These are phyloP conservation scores for Misopates orontium DNA, from an alignment of 257 asterid species.

Conservation along the genomic window DNA sequence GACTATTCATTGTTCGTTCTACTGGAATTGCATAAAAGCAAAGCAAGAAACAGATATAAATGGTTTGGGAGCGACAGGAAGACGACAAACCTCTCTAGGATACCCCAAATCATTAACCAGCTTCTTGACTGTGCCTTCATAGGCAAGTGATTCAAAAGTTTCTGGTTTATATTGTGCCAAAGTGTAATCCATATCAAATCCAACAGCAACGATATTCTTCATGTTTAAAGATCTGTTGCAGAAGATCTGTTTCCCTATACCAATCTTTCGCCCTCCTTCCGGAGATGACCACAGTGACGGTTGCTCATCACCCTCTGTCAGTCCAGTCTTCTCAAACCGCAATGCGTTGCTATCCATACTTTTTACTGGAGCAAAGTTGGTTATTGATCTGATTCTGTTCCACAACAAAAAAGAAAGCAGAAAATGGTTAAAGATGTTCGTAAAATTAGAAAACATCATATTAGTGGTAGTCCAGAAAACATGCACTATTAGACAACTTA, in stretches of 20 bases:
- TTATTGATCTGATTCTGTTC: slow-evolving; percentile 41
- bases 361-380: slow-evolving; percentile 36
- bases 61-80: background rate
- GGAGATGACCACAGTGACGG: slow-evolving; percentile 79
- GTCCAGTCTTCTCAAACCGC: slow-evolving; percentile 39
- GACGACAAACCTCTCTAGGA: slow-evolving; percentile 67
- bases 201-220: slow-evolving; percentile 88
- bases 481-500: background rate
- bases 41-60: background rate
- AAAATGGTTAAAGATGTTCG: background rate
- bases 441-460: background rate
- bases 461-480: background rate
- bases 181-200: slow-evolving; percentile 98
- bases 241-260: slow-evolving; percentile 73
- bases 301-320: slow-evolving; percentile 39
- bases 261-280: slow-evolving; percentile 68
- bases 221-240: slow-evolving; percentile 94
- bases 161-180: slow-evolving; percentile 92
- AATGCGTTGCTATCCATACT: slow-evolving; percentile 53
- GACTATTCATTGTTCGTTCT: background rate
- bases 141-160: slow-evolving; percentile 91
- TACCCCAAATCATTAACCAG: slow-evolving; percentile 88
- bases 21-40: background rate
- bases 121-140: slow-evolving; percentile 86
- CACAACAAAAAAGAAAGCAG: slow-evolving; percentile 18